These are phyloP conservation scores for Pyricularia grisea DNA, from an alignment of 2,329 filamentous ascomycete genomes.

Conservation along the genomic window DNA sequence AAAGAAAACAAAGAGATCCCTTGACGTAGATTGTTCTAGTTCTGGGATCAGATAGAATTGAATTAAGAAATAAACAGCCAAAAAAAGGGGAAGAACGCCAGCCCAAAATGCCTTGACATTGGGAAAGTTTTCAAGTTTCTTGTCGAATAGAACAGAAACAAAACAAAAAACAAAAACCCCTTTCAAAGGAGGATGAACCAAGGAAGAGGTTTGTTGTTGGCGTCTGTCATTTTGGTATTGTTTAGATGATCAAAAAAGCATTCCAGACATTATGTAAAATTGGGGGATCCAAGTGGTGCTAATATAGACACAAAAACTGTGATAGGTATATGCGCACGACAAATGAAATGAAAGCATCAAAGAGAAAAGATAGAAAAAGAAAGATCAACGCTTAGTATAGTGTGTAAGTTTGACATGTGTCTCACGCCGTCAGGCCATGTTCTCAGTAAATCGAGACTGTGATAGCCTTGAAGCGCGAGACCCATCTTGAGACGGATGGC, in stretches of 20 bases:
- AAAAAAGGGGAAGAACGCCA: background rate
- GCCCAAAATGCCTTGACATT: background rate
- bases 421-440: slow-evolving; percentile 4
- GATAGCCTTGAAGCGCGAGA: slow-evolving; percentile 9
- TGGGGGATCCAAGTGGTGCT: background rate
- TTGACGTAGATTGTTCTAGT: background rate
- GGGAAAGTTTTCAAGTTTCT: background rate
- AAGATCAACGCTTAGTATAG: background rate
- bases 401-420: background rate
- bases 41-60: background rate
- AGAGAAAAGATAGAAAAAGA: background rate
- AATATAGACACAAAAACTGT: background rate
- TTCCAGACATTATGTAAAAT: slow-evolving; percentile 3
- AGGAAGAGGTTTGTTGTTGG: background rate
- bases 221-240: background rate
- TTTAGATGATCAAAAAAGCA: background rate
- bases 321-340: background rate
- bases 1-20: background rate
- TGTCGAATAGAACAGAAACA: background rate
- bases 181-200: background rate
- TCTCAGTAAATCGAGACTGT: slow-evolving; percentile 14
- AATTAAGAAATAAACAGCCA: background rate
- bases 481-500: slow-evolving; percentile 10
- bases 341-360: background rate
- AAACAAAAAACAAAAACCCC: background rate